These are phyloP conservation scores for Chrysoporthe puriensis DNA, from an alignment of 2,329 filamentous ascomycete species.

Conservation along the genomic window DNA sequence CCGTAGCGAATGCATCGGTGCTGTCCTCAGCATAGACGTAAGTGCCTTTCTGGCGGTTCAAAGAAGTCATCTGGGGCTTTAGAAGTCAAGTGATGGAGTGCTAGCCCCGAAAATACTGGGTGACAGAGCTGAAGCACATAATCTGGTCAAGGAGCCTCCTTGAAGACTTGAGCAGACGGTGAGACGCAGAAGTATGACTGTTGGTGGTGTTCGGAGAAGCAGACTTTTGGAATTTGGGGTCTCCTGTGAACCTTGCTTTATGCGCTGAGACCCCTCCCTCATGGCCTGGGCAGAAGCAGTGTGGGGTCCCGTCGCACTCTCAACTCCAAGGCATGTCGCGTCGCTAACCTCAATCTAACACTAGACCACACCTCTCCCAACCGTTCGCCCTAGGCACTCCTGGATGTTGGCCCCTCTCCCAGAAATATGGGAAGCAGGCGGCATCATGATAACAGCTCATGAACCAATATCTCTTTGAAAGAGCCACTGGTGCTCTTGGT, in stretches of 20 bases:
- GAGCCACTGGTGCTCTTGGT: slow-evolving; percentile 70
- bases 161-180: not conserved
- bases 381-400: not conserved
- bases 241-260: not conserved
- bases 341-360: not conserved
- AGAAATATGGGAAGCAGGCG: not conserved
- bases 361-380: not conserved
- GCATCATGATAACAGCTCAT: slow-evolving; percentile 47
- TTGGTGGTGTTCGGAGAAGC: not conserved
- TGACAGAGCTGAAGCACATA: not conserved
- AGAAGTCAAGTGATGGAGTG: not conserved
- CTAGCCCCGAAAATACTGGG: not conserved
- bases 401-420: not conserved
- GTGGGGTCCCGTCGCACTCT: slow-evolving; percentile 2
- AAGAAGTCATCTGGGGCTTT: slow-evolving; percentile 33
- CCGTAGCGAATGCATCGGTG: slow-evolving; percentile 31
- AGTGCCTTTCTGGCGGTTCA: slow-evolving; percentile 30
- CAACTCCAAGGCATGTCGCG: not conserved
- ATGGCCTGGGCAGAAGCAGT: not conserved
- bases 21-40: slow-evolving; percentile 30
- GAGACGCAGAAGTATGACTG: not conserved
- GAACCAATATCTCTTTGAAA: slow-evolving; percentile 76
- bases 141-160: not conserved
- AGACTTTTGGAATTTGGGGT: not conserved
- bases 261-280: slow-evolving; percentile 3